Percentiles rank a stretch among this genome's conserved stretches.
phyloP scores from a whole-genome alignment of 495 filamentous ascomycete genomes.

The Penicillium verhagenii region DNA sequence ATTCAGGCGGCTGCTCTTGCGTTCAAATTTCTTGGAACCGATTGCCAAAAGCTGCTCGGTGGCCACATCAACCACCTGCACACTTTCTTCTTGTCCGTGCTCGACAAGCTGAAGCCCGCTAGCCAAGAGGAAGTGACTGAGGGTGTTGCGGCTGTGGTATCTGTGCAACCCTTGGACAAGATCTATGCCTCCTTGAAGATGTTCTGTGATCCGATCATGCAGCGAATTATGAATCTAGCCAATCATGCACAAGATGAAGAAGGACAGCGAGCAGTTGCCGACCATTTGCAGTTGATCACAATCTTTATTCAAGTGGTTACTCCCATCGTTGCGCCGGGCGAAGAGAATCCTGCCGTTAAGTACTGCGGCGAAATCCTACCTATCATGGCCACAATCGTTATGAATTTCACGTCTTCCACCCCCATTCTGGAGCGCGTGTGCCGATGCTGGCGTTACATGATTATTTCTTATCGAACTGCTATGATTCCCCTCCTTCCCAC shows the following conservation, averaged over 20 bases:
- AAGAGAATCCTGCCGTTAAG: conserved; percentile 87
- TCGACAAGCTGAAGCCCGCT: conserved; percentile 75
- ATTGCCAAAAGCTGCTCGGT: conserved; percentile 83
- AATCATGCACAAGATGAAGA: conserved; percentile 80
- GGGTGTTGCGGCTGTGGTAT: conserved; percentile 86
- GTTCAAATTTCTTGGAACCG: conserved; percentile 93
- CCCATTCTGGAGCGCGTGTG: conserved; percentile 93
- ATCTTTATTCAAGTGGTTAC: conserved; percentile 80
- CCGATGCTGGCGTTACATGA: conserved; percentile 92
- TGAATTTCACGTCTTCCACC: conserved; percentile 77
- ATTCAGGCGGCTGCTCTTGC: conserved; percentile 87
- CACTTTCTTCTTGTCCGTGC: conserved; percentile 82
- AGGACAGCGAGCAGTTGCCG: conserved; percentile 73
- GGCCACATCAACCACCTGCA: conserved; percentile 81
- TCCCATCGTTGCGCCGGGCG: conserved; percentile 68
- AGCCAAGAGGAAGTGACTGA: conserved; percentile 97
- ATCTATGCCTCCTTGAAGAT: conserved; percentile 82
- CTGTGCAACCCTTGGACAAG: conserved; percentile 76
- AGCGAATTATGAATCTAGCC: conserved; percentile 80
- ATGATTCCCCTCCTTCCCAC: conserved; percentile 81
- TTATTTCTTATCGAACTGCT: conserved; percentile 89
- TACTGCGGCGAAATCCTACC: conserved; percentile 95
- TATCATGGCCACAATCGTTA: conserved; percentile 75
- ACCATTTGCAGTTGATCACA: conserved; percentile 88
- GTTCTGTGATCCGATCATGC: conserved; percentile 90